These are phyloP conservation scores for Aspergillus sp. DNA, from an alignment of 2,329 filamentous ascomycete species.

Conservation along the genomic window DNA sequence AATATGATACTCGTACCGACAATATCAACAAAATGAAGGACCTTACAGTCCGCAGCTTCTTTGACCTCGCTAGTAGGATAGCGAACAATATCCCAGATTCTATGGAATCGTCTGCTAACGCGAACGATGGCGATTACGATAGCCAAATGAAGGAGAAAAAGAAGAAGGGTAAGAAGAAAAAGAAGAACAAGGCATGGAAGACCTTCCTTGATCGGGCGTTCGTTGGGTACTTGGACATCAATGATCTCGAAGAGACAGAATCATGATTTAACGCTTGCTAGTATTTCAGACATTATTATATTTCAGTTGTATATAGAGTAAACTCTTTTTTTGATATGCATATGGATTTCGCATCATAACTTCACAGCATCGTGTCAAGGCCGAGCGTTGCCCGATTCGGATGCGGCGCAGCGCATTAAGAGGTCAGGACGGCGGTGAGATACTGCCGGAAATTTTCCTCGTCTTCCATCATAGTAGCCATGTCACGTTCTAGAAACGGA, in stretches of 20 bases:
- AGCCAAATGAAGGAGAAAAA: constrained; percentile 46
- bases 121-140: constrained; percentile 27
- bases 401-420: background rate
- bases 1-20: constrained; percentile 80
- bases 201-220: constrained; percentile 74
- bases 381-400: no score
- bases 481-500: no score
- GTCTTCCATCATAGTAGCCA: background rate
- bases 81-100: constrained; percentile 40
- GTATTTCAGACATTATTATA: background rate
- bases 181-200: constrained; percentile 66
- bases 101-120: constrained; percentile 21
- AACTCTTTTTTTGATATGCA: background rate
- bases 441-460: background rate
- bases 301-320: background rate
- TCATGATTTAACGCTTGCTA: constrained; percentile 5
- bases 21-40: constrained; percentile 68
- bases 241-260: constrained; percentile 51
- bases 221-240: constrained; percentile 61
- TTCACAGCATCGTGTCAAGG: no score
- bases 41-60: constrained; percentile 73
- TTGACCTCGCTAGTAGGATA: constrained; percentile 74
- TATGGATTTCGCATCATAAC: no score
- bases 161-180: constrained; percentile 29
- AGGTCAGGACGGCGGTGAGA: background rate